Evolutionary conservation across 2,329 filamentous ascomycete genomes (phyloP), one percentile per base, ranked within the genome.

Genomic region (Cytospora paraplurivora): DNA sequence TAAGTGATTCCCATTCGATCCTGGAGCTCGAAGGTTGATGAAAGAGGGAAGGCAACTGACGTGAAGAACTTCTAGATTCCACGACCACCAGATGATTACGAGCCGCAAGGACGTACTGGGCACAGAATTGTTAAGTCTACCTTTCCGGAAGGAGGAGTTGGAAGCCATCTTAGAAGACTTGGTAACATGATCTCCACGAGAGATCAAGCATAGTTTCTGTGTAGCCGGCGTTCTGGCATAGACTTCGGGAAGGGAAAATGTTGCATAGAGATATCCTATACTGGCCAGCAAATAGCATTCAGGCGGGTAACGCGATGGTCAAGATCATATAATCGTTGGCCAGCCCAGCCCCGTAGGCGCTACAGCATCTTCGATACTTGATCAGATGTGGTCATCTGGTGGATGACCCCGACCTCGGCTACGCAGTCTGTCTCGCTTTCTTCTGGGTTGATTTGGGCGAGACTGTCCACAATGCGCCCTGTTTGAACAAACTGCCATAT

Each of bases 11-110:
- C 10, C 1, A 15, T 37, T 1, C 11, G 3, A 4, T 3, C 5
- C 19, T 21, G 3, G 21, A 12, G 2, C 11, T n/a, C 41, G 41
- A 12, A n/a, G 15, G 1, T 2, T 56, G 15, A 10, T 8, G 51
- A 3, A 3, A 13, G 11, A 37, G 51, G 33, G 11, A 34, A 54
- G 17, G 17, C 21, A 13, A 56, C 71, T 76, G 66, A 79, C 73
- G 60, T 63, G 17, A 56, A 56, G 5, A 12, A 11, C 37, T 33
- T 15, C 68, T 17, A 90, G 88, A 76, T 95, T 99, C 75, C 92
- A 97, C 73, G 95, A 99, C 72, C 95, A 99, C 79, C 92, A 97
- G 72, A 98, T 99, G 87, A 90, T 99, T 67, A 92, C 92, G 62
- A 96, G 91, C 66, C 86, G 88, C 67, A 94, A 94, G 72, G 94